Evolutionary conservation across 805 yeast species (phyloP).

Genomic region (Wickerhamomyces chambardii): DNA sequence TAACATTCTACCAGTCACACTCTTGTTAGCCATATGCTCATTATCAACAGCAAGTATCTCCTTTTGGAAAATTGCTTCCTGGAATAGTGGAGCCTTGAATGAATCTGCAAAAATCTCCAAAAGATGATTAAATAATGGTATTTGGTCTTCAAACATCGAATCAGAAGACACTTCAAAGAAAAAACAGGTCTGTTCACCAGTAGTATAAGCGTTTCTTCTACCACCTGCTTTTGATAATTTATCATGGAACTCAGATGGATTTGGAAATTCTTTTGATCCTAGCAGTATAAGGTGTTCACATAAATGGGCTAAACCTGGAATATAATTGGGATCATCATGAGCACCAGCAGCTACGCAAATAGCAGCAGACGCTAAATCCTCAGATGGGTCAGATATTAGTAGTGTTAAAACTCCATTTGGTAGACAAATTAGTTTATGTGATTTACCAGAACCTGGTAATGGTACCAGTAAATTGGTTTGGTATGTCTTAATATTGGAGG

Average conservation of each 20-base stretch:
- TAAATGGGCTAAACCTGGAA: constrained; percentile 83
- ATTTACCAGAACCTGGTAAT: constrained; percentile 24
- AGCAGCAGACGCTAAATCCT: constrained; percentile 58
- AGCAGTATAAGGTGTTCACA: constrained; percentile 68
- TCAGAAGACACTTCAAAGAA: constrained; percentile 51
- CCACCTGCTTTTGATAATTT: constrained; percentile 43
- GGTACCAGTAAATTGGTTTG: constrained; percentile 20
- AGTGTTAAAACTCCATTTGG: constrained; percentile 64
- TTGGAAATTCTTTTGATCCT: constrained; percentile 48
- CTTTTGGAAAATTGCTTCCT: constrained; percentile 26
- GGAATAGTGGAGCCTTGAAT: constrained; percentile 43
- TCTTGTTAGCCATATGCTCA: constrained; percentile 53
- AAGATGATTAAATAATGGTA: constrained; percentile 30
- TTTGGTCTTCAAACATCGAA: constrained; percentile 13
- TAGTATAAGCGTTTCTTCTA: constrained; percentile 55
- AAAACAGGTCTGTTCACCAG: constrained; percentile 58
- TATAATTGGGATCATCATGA: constrained; percentile 58
- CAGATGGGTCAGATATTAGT: constrained; percentile 67
- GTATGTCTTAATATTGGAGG: neutral
- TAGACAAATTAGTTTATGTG: constrained; percentile 38
- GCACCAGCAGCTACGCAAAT: constrained; percentile 77
- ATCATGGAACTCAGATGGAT: constrained; percentile 34
- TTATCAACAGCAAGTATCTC: constrained; percentile 58
- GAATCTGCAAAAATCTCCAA: constrained; percentile 41
- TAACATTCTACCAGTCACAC: constrained; percentile 33